A percentile compares a stretch with the other conserved stretches of the same genome.
These are phyloP conservation scores for Carex littledalei DNA, from an alignment of 176 grass and related monocot species.

Conservation along the genomic window DNA sequence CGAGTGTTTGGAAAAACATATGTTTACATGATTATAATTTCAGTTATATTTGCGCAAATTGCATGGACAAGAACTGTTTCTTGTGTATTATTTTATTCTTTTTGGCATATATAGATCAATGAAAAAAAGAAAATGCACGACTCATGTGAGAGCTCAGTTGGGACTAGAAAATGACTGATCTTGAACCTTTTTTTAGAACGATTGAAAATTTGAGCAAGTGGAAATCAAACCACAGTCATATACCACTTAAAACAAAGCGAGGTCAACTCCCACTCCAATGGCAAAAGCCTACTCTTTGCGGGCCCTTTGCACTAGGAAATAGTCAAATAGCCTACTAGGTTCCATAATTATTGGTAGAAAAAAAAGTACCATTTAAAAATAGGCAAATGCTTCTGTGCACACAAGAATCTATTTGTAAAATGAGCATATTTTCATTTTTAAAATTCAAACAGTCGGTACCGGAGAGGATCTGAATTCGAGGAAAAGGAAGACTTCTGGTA, in stretches of 20 bases:
- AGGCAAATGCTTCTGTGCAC: too few relatives aligned
- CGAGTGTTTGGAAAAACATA: neutral
- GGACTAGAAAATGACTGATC: neutral
- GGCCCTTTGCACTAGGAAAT: neutral
- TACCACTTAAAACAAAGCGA: neutral
- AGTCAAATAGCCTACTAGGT: neutral
- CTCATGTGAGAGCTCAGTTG: neutral
- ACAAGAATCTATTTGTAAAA: too few relatives aligned
- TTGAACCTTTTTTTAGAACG: neutral
- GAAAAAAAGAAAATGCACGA: neutral
- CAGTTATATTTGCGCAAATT: neutral
- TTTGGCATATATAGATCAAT: neutral
- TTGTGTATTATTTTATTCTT: neutral
- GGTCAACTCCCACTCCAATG: neutral
- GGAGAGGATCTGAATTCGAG: too few relatives aligned
- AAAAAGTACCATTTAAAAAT: neutral
- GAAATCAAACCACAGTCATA: neutral
- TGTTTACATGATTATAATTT: neutral
- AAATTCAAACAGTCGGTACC: too few relatives aligned
- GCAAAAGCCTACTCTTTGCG: neutral
- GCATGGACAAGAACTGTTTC: neutral
- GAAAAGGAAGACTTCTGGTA: neutral
- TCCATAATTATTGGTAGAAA: neutral
- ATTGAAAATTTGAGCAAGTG: neutral
- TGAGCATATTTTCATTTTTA: too few relatives aligned